These are phyloP conservation scores for Pyrenochaeta sp. DNA, from an alignment of 2,329 filamentous ascomycete genomes.

Conservation along the genomic window DNA sequence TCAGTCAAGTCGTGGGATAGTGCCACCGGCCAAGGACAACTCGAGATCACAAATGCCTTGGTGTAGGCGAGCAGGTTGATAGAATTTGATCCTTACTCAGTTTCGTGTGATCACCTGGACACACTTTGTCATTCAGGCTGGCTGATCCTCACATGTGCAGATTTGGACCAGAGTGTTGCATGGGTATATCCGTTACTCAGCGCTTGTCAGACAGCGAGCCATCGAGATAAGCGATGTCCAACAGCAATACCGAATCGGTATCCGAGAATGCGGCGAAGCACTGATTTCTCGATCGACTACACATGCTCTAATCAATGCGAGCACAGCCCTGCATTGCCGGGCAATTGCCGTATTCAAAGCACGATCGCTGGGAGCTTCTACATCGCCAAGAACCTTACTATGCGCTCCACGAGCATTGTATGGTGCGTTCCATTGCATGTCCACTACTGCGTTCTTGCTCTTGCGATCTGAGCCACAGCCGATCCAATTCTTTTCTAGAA, in stretches of 20 bases:
- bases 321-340: constrained; percentile 27
- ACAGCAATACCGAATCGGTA: constrained; percentile 26
- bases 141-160: constrained; percentile 8
- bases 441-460: constrained; percentile 12
- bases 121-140: constrained; percentile 1
- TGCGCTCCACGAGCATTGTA: constrained; percentile 12
- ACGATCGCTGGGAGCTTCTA: constrained; percentile 5
- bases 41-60: constrained; percentile 73
- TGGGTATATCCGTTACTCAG: constrained; percentile 13
- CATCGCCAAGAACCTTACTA: too few relatives aligned
- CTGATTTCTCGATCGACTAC: constrained; percentile 17
- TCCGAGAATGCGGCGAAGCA: constrained; percentile 21
- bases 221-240: constrained; percentile 17
- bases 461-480: constrained; percentile 30
- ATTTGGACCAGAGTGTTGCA: constrained; percentile 1
- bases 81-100: constrained; percentile 4
- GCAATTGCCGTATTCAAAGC: constrained; percentile 14
- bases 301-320: constrained; percentile 12
- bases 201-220: constrained; percentile 20
- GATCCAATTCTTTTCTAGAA: constrained; percentile 39
- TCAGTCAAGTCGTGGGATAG: constrained; percentile 64
- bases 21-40: constrained; percentile 65
- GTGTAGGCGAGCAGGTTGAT: constrained; percentile 24
- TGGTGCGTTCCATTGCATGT: constrained; percentile 46
- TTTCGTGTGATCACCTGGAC: neutral